Conservation (phyloP, 768 basidiomycete species). For the Pisolithus tinctorius region DNA sequence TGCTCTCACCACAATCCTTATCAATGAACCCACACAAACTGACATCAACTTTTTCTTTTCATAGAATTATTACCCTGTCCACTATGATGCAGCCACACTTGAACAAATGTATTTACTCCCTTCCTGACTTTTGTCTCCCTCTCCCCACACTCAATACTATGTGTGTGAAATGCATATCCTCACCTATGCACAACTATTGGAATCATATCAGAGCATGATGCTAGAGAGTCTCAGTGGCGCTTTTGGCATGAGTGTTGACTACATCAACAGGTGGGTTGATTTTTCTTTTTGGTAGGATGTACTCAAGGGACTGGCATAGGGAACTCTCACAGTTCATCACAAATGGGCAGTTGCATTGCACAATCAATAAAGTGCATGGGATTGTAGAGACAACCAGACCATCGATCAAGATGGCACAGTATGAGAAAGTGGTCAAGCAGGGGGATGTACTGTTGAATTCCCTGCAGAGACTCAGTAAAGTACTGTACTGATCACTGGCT, state of each 20-base stretch:
- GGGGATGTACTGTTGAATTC: slow-evolving; percentile 86
- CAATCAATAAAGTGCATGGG: slow-evolving; percentile 92
- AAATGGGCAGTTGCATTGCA: slow-evolving; percentile 72
- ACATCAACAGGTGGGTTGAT: too few species aligned
- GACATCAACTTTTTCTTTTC: too few species aligned
- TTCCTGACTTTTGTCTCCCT: slow-evolving; percentile 74
- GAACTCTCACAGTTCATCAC: slow-evolving; percentile 93
- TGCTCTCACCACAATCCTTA: slow-evolving; percentile 13
- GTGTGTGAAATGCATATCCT: slow-evolving; percentile 94
- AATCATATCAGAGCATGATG: slow-evolving; percentile 85
- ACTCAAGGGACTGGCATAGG: slow-evolving; percentile 30
- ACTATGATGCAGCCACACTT: slow-evolving; percentile 56
- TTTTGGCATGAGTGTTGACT: slow-evolving; percentile 59
- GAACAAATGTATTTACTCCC: slow-evolving; percentile 86
- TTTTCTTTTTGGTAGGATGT: too few species aligned
- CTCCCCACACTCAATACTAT: slow-evolving; percentile 86
- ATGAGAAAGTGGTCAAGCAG: slow-evolving; percentile 89
- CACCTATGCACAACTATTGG: slow-evolving; percentile 88
- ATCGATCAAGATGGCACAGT: slow-evolving; percentile 68
- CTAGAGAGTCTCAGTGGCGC: slow-evolving; percentile 78
- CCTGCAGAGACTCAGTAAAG: slow-evolving; percentile 85
- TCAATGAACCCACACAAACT: too few species aligned
- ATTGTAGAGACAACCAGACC: slow-evolving; percentile 87
- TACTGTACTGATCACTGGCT: slow-evolving; percentile 45
- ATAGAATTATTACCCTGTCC: not conserved